Evolutionary conservation across 768 basidiomycete species (phyloP).

Genomic region (Pisolithus microcarpus): DNA sequence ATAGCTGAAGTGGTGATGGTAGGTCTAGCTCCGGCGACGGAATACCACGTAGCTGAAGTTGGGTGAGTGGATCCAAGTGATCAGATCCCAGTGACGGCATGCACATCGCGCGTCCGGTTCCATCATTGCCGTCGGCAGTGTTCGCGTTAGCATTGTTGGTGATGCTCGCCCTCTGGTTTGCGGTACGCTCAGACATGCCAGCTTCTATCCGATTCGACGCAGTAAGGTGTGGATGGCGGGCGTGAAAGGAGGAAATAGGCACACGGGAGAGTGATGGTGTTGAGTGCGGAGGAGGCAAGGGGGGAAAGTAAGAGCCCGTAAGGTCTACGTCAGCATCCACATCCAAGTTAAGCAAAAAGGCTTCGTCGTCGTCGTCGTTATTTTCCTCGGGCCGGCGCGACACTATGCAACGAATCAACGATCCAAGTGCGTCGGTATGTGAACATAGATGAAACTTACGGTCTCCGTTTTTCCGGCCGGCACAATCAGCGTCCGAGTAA

Average conservation of each 20-base stretch:
- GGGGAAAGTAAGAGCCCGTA: constrained; percentile 3
- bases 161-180: too few relatives aligned
- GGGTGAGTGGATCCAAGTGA: not conserved
- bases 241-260: constrained; percentile 1
- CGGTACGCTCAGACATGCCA: too few relatives aligned
- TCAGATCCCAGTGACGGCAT: not conserved
- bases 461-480: not conserved
- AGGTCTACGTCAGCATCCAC: constrained; percentile 6
- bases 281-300: not conserved
- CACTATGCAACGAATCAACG: not conserved
- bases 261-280: not conserved
- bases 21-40: constrained; percentile 1
- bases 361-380: not conserved
- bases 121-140: not conserved
- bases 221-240: constrained; percentile 1
- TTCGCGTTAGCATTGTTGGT: too few relatives aligned
- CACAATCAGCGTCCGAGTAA: not conserved
- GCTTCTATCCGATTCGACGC: not conserved
- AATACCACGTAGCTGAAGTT: constrained; percentile 1
- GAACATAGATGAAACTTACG: not conserved
- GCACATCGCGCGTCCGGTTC: not conserved
- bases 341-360: constrained; percentile 7
- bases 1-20: constrained; percentile 1
- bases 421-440: not conserved
- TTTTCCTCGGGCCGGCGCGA: not conserved